Evolutionary conservation across 1,284 basidiomycete genomes (phyloP).

Genomic region (Fomitopsis pinicola): DNA sequence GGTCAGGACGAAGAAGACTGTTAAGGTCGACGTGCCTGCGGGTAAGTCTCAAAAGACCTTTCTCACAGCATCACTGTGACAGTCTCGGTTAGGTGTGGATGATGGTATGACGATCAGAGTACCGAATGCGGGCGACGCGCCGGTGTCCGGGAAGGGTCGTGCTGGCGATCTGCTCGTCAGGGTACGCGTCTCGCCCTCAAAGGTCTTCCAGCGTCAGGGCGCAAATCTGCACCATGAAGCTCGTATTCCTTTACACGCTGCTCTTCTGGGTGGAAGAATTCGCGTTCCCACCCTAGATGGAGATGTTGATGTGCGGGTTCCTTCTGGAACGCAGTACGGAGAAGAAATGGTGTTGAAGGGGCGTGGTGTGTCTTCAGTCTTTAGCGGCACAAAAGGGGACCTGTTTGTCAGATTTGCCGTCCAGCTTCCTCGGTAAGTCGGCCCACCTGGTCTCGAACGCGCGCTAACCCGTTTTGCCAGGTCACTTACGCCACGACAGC

Average conservation of each 20-base stretch:
- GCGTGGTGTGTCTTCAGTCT: conserved; percentile 77
- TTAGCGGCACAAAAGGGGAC: conserved; percentile 76
- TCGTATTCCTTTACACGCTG: conserved; percentile 88
- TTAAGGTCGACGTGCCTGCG: conserved; percentile 84
- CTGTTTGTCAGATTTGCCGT: conserved; percentile 89
- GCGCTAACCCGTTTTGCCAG: conserved; percentile 37
- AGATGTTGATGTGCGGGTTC: conserved; percentile 93
- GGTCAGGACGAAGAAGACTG: conserved; percentile 75
- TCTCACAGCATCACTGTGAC: conserved; percentile 13
- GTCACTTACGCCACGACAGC: conserved; percentile 78
- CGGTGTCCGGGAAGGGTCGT: conserved; percentile 72
- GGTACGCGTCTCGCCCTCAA: conserved; percentile 81
- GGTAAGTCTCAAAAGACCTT: conserved; percentile 43
- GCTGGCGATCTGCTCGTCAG: conserved; percentile 88
- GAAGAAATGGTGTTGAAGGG: conserved; percentile 95
- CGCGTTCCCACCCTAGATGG: conserved; percentile 95
- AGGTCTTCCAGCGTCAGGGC: conserved; percentile 89
- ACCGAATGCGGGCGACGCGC: conserved; percentile 82
- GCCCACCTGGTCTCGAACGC: conserved; percentile 4
- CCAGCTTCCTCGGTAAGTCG: conserved; percentile 81
- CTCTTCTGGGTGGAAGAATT: conserved; percentile 88
- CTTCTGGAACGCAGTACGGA: conserved; percentile 91
- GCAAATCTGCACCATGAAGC: conserved; percentile 90
- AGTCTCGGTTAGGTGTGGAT: conserved; percentile 70
- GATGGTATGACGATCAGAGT: conserved; percentile 95